phyloP scores from a whole-genome alignment of 495 filamentous ascomycete species.

The Penicillium flavigenum region DNA sequence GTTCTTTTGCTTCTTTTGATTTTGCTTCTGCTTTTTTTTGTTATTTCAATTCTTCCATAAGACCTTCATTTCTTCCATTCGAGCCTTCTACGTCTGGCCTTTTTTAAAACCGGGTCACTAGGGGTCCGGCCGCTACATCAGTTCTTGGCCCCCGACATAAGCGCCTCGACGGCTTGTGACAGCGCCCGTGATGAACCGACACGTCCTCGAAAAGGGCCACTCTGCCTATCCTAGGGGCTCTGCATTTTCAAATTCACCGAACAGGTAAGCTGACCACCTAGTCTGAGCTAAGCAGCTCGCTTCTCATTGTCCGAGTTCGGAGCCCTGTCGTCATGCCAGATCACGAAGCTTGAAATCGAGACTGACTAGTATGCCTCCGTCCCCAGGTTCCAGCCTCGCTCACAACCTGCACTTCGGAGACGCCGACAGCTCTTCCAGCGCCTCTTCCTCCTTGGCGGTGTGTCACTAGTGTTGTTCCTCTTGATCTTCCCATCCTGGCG shows the following conservation, averaged over 20 bases:
- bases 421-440: conserved; percentile 72
- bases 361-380: conserved; percentile 5
- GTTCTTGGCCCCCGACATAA: conserved; percentile 19
- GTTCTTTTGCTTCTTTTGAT: background rate
- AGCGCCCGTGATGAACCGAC: conserved; percentile 51
- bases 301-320: conserved; percentile 3
- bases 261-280: conserved; percentile 59
- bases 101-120: background rate
- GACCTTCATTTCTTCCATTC: background rate
- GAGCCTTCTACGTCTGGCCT: background rate
- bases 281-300: conserved; percentile 5
- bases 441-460: conserved; percentile 50
- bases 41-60: background rate
- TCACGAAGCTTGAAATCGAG: conserved; percentile 7
- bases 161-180: conserved; percentile 26
- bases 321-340: conserved; percentile 12
- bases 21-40: background rate
- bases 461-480: conserved; percentile 64
- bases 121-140: conserved; percentile 7
- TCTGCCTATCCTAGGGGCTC: conserved; percentile 59
- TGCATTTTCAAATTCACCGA: conserved; percentile 85
- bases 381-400: conserved; percentile 81
- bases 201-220: conserved; percentile 77
- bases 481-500: conserved; percentile 67
- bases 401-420: conserved; percentile 70